Evolutionary conservation across 2,329 filamentous ascomycete species (phyloP).

Genomic region (Trichophyton verrucosum): DNA sequence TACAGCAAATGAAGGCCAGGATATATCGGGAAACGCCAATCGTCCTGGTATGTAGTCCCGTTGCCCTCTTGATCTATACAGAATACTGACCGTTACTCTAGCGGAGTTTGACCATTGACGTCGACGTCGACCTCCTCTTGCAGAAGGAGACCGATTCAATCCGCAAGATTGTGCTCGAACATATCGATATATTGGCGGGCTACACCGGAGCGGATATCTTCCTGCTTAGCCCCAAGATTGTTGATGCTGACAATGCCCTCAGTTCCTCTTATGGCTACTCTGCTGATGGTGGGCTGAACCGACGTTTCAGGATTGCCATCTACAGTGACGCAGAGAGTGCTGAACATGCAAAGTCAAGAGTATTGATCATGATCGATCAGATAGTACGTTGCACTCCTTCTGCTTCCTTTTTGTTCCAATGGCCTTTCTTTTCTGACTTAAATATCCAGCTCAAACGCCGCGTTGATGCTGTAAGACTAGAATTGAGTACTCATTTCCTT

Average conservation of each 20-base stretch:
- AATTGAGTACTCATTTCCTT: slow-evolving; percentile 77
- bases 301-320: slow-evolving; percentile 82
- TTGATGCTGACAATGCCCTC: slow-evolving; percentile 60
- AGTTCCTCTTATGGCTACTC: slow-evolving; percentile 63
- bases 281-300: slow-evolving; percentile 70
- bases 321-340: slow-evolving; percentile 91
- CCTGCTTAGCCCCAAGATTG: slow-evolving; percentile 77
- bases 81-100: slow-evolving; percentile 30
- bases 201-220: slow-evolving; percentile 96
- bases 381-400: slow-evolving; percentile 46
- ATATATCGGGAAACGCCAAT: slow-evolving; percentile 88
- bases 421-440: not conserved
- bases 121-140: slow-evolving; percentile 81
- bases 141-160: slow-evolving; percentile 57
- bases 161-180: slow-evolving; percentile 63
- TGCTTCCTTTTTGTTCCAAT: not conserved
- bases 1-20: slow-evolving; percentile 78
- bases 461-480: slow-evolving; percentile 69
- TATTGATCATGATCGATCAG: slow-evolving; percentile 94
- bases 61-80: slow-evolving; percentile 12
- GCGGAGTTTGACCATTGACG: slow-evolving; percentile 87
- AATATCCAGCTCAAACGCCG: slow-evolving; percentile 38
- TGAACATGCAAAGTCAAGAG: slow-evolving; percentile 91
- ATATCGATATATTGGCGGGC: slow-evolving; percentile 72
- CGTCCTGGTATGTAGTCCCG: slow-evolving; percentile 57